These are phyloP conservation scores for Trichoderma breve DNA, from an alignment of 2,329 filamentous ascomycete genomes.

Conservation along the genomic window DNA sequence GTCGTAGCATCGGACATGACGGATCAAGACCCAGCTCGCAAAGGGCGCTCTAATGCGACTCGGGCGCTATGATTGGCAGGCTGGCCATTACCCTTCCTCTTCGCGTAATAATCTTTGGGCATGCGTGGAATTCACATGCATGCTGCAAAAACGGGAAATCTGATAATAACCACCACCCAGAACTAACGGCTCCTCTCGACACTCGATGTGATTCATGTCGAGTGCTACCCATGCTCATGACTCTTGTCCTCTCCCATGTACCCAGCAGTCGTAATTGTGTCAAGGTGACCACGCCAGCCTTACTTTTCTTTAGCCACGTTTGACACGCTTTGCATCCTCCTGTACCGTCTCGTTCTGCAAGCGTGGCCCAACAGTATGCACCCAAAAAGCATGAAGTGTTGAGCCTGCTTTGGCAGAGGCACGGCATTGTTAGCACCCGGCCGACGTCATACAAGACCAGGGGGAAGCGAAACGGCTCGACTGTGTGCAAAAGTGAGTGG, in stretches of 20 bases:
- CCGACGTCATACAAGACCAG: constrained; percentile 15
- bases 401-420: not conserved
- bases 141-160: not conserved
- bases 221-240: not conserved
- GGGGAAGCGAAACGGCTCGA: not conserved
- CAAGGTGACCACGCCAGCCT: constrained; percentile 1
- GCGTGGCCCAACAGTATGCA: not conserved
- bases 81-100: constrained; percentile 19
- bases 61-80: constrained; percentile 7
- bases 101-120: constrained; percentile 17
- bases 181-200: not conserved
- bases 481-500: not conserved
- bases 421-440: not conserved
- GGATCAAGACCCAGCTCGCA: not conserved
- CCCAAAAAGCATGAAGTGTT: not conserved
- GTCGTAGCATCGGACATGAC: constrained; percentile 2
- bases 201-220: not conserved
- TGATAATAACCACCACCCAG: constrained; percentile 10
- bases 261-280: not conserved
- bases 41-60: constrained; percentile 7
- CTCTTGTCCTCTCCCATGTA: not conserved
- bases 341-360: not conserved
- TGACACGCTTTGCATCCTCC: not conserved
- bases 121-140: not conserved
- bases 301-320: not conserved